Evolutionary conservation across 257 asterid species (phyloP).

Genomic region (Solanum paucissectum): DNA sequence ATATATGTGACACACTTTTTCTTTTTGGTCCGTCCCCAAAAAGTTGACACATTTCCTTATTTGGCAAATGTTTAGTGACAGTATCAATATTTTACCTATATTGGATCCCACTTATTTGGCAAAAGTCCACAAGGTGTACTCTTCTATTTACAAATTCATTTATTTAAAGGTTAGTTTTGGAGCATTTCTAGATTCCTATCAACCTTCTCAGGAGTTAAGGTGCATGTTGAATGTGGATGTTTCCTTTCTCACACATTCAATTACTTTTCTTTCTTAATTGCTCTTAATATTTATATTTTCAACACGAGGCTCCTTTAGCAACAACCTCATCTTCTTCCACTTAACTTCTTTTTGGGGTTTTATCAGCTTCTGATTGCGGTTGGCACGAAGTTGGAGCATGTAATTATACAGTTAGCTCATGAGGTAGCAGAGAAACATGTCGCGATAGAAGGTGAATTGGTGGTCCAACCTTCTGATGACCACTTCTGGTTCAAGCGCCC

Average conservation of each 20-base stretch:
- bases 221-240: neutral
- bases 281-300: neutral
- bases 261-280: neutral
- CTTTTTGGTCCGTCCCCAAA: neutral
- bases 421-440: conserved; percentile 95
- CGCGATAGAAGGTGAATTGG: conserved; percentile 88
- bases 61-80: neutral
- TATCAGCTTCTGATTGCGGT: conserved; percentile 81
- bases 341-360: neutral
- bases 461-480: conserved; percentile 77
- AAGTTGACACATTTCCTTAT: neutral
- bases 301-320: neutral
- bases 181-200: neutral
- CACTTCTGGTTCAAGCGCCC: conserved; percentile 94
- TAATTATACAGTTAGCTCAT: conserved; percentile 73
- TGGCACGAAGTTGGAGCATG: conserved; percentile 93
- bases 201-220: neutral
- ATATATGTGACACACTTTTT: neutral
- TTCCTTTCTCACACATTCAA: neutral
- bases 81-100: neutral
- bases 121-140: neutral
- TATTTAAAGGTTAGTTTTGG: neutral
- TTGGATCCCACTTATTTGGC: neutral
- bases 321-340: neutral
- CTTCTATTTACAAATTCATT: neutral